Evolutionary conservation across 2,329 filamentous ascomycete genomes (phyloP).

Genomic region (Thielaviopsis punctulata): DNA sequence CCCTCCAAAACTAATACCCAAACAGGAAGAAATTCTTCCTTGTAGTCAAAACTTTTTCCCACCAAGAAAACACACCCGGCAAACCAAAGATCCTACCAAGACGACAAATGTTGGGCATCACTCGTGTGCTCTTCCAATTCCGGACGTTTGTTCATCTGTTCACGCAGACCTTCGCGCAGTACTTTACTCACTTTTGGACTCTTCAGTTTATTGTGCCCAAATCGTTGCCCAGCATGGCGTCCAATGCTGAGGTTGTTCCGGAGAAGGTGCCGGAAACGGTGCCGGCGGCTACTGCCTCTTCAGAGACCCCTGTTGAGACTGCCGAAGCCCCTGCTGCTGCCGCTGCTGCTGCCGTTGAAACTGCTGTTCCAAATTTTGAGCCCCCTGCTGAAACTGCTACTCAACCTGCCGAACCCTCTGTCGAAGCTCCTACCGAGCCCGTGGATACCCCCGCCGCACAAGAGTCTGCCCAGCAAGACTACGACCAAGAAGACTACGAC

Average conservation of each 20-base stretch:
- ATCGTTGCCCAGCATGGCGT: conserved; percentile 18
- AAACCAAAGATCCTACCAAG: conserved; percentile 14
- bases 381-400: not conserved
- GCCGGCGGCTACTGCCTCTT: not conserved
- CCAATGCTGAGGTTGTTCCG: conserved; percentile 8
- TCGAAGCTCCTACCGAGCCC: conserved; percentile 14
- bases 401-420: conserved; percentile 15
- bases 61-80: not conserved
- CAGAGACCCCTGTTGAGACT: conserved; percentile 13
- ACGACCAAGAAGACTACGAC: conserved; percentile 46
- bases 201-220: conserved; percentile 15
- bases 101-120: conserved; percentile 18
- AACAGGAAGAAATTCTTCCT: not conserved
- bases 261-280: no score
- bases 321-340: not conserved
- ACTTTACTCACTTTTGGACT: conserved; percentile 2
- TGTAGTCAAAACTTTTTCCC: not conserved
- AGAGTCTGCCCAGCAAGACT: conserved; percentile 27
- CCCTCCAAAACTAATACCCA: conserved; percentile 4
- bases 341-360: not conserved
- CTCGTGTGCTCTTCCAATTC: not conserved
- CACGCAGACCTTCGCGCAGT: not conserved
- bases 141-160: conserved; percentile 6
- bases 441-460: conserved; percentile 20
- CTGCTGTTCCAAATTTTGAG: not conserved